These are phyloP conservation scores for Tolypocladium pustulatum DNA, from an alignment of 2,329 filamentous ascomycete genomes.

Conservation along the genomic window DNA sequence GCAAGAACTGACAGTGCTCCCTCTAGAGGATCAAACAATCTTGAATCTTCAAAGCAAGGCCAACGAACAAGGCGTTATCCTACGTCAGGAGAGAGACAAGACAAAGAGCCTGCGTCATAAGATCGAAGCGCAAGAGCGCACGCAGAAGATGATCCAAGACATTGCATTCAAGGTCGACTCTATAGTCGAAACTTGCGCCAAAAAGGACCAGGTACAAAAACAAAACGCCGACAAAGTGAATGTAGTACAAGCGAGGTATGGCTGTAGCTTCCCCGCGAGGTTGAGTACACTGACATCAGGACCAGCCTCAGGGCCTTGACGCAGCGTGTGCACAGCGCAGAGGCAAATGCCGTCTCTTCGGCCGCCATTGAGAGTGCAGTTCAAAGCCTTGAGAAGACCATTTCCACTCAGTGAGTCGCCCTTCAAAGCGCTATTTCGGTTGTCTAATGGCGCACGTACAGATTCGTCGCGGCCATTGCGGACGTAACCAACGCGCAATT, in stretches of 20 bases:
- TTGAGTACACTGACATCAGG: not conserved
- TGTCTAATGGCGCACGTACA: not conserved
- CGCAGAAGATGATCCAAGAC: conserved; percentile 3
- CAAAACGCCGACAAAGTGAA: conserved; percentile 1
- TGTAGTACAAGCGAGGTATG: conserved; percentile 11
- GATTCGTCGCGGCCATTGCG: not conserved
- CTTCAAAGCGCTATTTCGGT: not conserved
- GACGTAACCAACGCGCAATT: not conserved
- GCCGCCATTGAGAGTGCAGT: not conserved
- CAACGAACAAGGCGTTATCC: conserved; percentile 8
- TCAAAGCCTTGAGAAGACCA: not conserved
- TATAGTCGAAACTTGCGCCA: conserved; percentile 6
- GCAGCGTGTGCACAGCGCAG: not conserved
- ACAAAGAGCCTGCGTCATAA: conserved; percentile 5
- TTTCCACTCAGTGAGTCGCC: not conserved
- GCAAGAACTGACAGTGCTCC: not conserved
- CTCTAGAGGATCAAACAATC: conserved; percentile 14
- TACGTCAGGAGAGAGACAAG: conserved; percentile 1
- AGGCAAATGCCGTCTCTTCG: not conserved
- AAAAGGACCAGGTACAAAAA: not conserved
- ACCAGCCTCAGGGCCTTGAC: not conserved
- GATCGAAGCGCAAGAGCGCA: conserved; percentile 5
- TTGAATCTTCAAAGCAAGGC: conserved; percentile 10
- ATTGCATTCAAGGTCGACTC: conserved; percentile 11
- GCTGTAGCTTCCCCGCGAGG: not conserved